A percentile compares a stretch with the other conserved stretches of the same genome.
phyloP scores from a whole-genome alignment of 768 basidiomycete genomes.

The Gymnopilus junonius region DNA sequence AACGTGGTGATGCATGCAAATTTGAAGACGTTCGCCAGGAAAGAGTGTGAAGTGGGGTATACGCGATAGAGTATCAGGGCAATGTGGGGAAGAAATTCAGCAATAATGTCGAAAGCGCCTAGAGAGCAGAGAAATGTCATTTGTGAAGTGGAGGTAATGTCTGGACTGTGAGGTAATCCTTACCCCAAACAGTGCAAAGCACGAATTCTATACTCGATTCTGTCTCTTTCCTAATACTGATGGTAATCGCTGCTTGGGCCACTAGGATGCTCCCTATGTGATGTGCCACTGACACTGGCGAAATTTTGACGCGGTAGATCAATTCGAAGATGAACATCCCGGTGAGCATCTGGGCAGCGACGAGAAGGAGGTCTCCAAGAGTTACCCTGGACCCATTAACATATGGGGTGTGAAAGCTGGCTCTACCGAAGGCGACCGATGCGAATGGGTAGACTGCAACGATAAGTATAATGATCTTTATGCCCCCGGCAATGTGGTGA shows the following conservation, averaged over 20 bases:
- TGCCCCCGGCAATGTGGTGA: conserved; percentile 4
- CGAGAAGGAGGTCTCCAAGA: conserved; percentile 3
- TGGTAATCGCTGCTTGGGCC: conserved; percentile 6
- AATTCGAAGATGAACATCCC: conserved; percentile 8
- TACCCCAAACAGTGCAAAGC: conserved; percentile 8
- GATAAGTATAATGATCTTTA: conserved; percentile 1
- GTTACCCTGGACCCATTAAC: neutral
- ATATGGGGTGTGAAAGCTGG: conserved; percentile 3
- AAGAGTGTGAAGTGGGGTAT: conserved; percentile 1
- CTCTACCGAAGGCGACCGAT: neutral
- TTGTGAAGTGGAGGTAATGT: neutral
- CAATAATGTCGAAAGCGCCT: conserved; percentile 7
- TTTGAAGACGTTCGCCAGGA: conserved; percentile 8
- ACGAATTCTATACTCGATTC: conserved; percentile 8
- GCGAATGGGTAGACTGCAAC: conserved; percentile 3
- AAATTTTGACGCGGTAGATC: conserved; percentile 5
- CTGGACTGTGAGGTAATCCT: neutral
- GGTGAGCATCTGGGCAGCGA: conserved; percentile 4
- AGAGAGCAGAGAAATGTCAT: neutral
- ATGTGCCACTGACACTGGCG: conserved; percentile 4
- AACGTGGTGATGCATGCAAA: conserved; percentile 9
- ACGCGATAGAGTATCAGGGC: conserved; percentile 9
- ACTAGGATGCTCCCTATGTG: conserved; percentile 6
- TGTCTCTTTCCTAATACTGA: neutral
- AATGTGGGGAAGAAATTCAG: conserved; percentile 3